These are phyloP conservation scores for Cryptosporidium viatorum DNA, from an alignment of 169 alveolate genomes.

Conservation along the genomic window DNA sequence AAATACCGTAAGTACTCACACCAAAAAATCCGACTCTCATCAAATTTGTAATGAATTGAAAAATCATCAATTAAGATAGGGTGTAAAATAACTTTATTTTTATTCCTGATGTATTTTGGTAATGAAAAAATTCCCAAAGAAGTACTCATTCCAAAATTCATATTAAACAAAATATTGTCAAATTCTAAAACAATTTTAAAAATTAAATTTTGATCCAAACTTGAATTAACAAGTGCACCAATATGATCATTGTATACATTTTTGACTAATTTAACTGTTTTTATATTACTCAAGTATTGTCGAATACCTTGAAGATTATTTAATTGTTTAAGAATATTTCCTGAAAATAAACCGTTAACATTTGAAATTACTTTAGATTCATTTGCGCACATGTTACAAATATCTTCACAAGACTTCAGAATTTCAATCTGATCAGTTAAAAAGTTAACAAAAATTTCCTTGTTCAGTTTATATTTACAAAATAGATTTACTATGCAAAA, in stretches of 20 bases:
- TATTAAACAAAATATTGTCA: constrained; percentile 19
- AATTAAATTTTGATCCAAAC: not conserved
- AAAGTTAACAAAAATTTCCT: not conserved
- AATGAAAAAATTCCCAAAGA: constrained; percentile 30
- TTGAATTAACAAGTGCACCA: constrained; percentile 27
- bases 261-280: not conserved
- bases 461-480: constrained; percentile 1
- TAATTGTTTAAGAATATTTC: not conserved
- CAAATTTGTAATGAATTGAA: not conserved
- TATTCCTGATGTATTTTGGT: not conserved
- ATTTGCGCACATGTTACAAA: not conserved
- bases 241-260: constrained; percentile 16
- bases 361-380: constrained; percentile 1
- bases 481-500: constrained; percentile 48
- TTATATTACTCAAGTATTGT: not conserved
- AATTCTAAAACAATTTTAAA: not conserved
- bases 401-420: constrained; percentile 25
- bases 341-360: not conserved
- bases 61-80: not conserved
- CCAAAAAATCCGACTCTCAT: constrained; percentile 37
- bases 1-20: constrained; percentile 33
- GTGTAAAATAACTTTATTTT: not conserved
- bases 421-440: constrained; percentile 8
- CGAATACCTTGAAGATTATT: not conserved
- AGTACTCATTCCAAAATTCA: constrained; percentile 7